A percentile compares a stretch with the other conserved stretches of the same genome.
phyloP scores from a whole-genome alignment of 208 protist genomes.

The Wallacemonas sp. region DNA sequence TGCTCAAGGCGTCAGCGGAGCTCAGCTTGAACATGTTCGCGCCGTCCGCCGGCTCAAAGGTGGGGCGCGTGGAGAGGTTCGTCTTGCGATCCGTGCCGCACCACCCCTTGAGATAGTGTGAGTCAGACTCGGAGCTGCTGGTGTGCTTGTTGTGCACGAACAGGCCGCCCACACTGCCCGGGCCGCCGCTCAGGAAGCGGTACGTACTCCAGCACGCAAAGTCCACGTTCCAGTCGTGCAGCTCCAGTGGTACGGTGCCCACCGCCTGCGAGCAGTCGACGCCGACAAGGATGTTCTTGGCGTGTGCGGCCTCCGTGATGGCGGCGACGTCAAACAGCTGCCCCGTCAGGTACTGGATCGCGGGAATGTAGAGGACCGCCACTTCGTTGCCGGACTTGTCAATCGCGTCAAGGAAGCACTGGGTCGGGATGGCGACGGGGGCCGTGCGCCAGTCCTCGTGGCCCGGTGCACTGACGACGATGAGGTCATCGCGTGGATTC shows the following conservation, averaged over 20 bases:
- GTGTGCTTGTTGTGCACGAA: conserved; percentile 93
- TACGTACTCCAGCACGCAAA: conserved; percentile 97
- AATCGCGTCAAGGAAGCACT: conserved; percentile 85
- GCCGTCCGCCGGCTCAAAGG: conserved; percentile 61
- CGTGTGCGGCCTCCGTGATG: conserved; percentile 89
- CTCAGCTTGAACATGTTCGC: conserved; percentile 85
- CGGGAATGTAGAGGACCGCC: conserved; percentile 85
- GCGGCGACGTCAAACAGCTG: conserved; percentile 91
- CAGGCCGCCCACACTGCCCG: conserved; percentile 82
- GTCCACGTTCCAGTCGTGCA: conserved; percentile 97
- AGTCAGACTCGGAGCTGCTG: conserved; percentile 26
- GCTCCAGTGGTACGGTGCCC: conserved; percentile 90
- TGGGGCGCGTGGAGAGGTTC: conserved; percentile 71
- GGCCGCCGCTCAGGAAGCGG: conserved; percentile 96
- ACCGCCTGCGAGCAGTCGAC: conserved; percentile 95
- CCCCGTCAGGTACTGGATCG: conserved; percentile 95
- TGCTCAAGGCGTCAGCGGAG: conserved; percentile 66
- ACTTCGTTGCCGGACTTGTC: conserved; percentile 85
- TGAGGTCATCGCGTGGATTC: conserved; percentile 57
- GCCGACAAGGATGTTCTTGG: conserved; percentile 84
- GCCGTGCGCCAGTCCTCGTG: conserved; percentile 46
- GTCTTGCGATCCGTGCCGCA: conserved; percentile 86
- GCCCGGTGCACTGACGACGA: conserved; percentile 41
- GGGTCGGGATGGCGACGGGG: conserved; percentile 50
- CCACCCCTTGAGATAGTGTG: conserved; percentile 82